Evolutionary conservation across 192 early-diverging fungal species (phyloP), one percentile per base, ranked within the genome.

Genomic region (Linderina pennispora): DNA sequence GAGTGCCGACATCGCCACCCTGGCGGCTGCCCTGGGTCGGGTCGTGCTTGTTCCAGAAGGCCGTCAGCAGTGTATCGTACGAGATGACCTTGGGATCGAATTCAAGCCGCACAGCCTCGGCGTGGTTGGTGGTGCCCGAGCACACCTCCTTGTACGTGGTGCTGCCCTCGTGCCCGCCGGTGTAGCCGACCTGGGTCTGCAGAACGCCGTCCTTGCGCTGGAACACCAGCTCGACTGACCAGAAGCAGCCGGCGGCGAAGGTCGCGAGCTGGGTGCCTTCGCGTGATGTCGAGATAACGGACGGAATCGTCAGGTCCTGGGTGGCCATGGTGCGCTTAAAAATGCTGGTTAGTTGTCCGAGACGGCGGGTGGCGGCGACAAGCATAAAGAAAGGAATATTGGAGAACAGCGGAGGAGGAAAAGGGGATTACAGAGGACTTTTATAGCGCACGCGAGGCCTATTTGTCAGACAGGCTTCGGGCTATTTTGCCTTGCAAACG

Each of bases 231-330:
- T 76, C 62, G 19, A 76, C 57, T 53, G 73, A 80, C 93, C 93
- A 97, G 67, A 97, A 97, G 71, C 93, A 97, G 34, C 93, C 93
- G 6, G 88, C 90, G 31, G 85, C 93, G 77, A 92, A 90, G 6
- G 91, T 94, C 1, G 89, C 90, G 31, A 67, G 44, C 51, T 63
- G 49, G 2, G 56, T 57, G 26, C 32, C 53, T n/a, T 36, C 43
- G 23, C 49, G 43, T 13, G 48, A 36, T 19, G 51, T 32, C 32
- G 62, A 35, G 32, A 71, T 21, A 10, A 46, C 31, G 4, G 55
- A 21, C 28, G 68, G 68, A 3, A 59, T 60, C 4, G 61, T 48
- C 5, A 15, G 15, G 28, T 71, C 61, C 32, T 50, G 59, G 38
- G 37, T 24, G 20, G 40, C 23, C 20, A 42, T 50, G 53, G 62